These are phyloP conservation scores for Cyberlindnera samutprakarnensis DNA, from an alignment of 805 yeast species.

Conservation along the genomic window DNA sequence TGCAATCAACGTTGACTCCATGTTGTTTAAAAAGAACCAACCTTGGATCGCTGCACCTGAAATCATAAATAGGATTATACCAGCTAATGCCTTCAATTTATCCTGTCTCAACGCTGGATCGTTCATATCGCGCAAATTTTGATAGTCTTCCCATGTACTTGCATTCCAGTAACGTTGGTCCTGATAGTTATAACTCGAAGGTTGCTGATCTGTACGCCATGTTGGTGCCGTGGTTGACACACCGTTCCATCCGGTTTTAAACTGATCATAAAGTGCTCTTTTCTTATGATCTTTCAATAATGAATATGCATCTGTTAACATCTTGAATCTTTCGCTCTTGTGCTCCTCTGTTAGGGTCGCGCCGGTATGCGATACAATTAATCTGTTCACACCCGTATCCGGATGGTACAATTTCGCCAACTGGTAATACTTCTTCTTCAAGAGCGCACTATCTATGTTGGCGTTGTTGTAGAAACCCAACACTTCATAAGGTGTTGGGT, in stretches of 20 bases:
- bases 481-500: constrained; percentile 69
- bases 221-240: background rate
- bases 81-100: constrained; percentile 33
- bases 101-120: constrained; percentile 27
- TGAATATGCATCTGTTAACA: constrained; percentile 51
- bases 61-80: constrained; percentile 32
- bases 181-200: constrained; percentile 6
- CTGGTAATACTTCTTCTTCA: constrained; percentile 46
- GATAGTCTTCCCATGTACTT: constrained; percentile 58
- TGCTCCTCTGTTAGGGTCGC: constrained; percentile 24
- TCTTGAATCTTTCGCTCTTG: constrained; percentile 37
- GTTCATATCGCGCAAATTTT: constrained; percentile 27
- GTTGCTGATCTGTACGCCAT: background rate
- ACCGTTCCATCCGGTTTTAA: constrained; percentile 36
- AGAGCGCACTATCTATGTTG: constrained; percentile 28
- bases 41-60: constrained; percentile 34
- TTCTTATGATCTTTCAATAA: constrained; percentile 38
- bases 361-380: constrained; percentile 24
- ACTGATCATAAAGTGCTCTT: constrained; percentile 38
- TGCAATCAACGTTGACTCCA: constrained; percentile 28
- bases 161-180: constrained; percentile 46
- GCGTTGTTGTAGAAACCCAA: constrained; percentile 34
- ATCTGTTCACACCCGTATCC: constrained; percentile 36
- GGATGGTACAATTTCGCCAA: constrained; percentile 81
- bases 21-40: constrained; percentile 29